Percentiles rank a stretch among this genome's conserved stretches.
phyloP scores from a whole-genome alignment of 306 rosid genomes.

The Purshia tridentata region DNA sequence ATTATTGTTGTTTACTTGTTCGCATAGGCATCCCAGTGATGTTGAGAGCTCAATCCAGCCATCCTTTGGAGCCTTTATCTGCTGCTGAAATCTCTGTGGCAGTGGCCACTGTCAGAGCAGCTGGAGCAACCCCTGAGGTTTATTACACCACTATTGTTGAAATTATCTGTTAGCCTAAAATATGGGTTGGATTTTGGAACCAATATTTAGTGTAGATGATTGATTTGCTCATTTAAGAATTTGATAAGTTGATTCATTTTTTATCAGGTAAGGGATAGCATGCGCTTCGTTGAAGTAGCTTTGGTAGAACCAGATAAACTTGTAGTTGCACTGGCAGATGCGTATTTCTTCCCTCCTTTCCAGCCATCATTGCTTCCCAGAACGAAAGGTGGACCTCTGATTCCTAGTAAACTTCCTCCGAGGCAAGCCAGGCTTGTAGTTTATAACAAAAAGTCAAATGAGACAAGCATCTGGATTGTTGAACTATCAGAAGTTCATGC shows the following conservation, averaged over 20 bases:
- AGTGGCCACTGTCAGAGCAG: constrained; percentile 75
- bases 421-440: constrained; percentile 76
- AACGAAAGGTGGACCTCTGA: constrained; percentile 69
- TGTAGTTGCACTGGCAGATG: constrained; percentile 83
- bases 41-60: constrained; percentile 68
- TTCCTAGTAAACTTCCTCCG: constrained; percentile 74
- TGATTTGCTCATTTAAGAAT: constrained; percentile 19
- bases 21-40: constrained; percentile 55
- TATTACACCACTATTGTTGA: neutral
- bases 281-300: constrained; percentile 71
- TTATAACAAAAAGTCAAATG: constrained; percentile 69
- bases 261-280: constrained; percentile 69
- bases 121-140: constrained; percentile 87
- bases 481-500: constrained; percentile 73
- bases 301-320: constrained; percentile 73
- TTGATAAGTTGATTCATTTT: constrained; percentile 11
- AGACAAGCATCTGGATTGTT: constrained; percentile 77
- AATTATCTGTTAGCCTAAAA: neutral
- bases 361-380: constrained; percentile 81
- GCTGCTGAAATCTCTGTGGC: constrained; percentile 91
- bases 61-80: constrained; percentile 76
- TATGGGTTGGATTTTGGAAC: constrained; percentile 4
- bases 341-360: constrained; percentile 87
- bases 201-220: neutral
- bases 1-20: constrained; percentile 18